A percentile compares a stretch with the other conserved stretches of the same genome.
Evolutionary conservation across 768 basidiomycete species (phyloP).

Genomic region (Kwoniella mangroviensis): DNA sequence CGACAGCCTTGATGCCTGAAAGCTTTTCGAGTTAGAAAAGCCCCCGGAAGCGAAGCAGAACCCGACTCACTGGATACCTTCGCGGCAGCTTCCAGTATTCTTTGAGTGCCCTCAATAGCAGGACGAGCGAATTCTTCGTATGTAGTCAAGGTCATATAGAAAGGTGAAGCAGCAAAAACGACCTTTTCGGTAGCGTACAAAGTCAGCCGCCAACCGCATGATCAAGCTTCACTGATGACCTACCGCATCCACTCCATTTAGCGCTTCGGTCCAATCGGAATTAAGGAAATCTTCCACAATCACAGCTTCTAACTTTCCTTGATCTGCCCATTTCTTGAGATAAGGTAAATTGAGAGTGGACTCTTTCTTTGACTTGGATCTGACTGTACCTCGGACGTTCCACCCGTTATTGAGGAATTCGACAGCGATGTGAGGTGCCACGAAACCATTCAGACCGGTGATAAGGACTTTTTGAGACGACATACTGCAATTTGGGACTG

Average conservation of each 20-base stretch:
- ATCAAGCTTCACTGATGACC: conserved; percentile 1
- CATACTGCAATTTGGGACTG: conserved; percentile 16
- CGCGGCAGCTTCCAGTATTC: conserved; percentile 41
- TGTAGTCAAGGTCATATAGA: conserved; percentile 30
- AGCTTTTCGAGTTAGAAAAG: no score
- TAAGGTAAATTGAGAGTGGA: conserved; percentile 25
- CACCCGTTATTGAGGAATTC: conserved; percentile 46
- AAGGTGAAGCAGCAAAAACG: conserved; percentile 44
- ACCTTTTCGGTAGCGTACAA: conserved; percentile 12
- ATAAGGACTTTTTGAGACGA: conserved; percentile 39
- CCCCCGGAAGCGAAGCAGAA: not conserved
- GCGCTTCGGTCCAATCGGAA: conserved; percentile 44
- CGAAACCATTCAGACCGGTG: conserved; percentile 51
- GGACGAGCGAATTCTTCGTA: conserved; percentile 42
- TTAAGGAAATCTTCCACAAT: conserved; percentile 46
- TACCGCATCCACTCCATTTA: conserved; percentile 44
- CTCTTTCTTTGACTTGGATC: conserved; percentile 37
- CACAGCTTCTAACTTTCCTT: conserved; percentile 35
- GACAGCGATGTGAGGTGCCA: conserved; percentile 46
- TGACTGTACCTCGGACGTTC: conserved; percentile 52
- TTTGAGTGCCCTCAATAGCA: conserved; percentile 45
- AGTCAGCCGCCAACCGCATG: no score
- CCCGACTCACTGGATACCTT: conserved; percentile 32
- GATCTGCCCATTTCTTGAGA: conserved; percentile 31
- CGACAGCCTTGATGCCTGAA: conserved; percentile 37